Percentiles rank a stretch among this genome's conserved stretches.
These are phyloP conservation scores for Trypanosoma congolense DNA, from an alignment of 208 protist species.

Conservation along the genomic window DNA sequence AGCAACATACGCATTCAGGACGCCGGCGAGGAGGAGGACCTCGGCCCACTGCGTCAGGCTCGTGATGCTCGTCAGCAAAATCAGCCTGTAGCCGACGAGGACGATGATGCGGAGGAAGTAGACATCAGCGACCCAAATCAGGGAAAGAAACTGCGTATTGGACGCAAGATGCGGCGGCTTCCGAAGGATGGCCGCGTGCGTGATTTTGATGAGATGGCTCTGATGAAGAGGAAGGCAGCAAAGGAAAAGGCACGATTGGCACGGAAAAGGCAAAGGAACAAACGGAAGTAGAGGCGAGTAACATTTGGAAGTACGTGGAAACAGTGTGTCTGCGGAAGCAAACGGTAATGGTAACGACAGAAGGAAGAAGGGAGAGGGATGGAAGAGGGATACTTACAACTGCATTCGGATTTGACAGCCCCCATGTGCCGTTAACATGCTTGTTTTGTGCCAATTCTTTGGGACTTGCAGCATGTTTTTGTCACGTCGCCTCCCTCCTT, in stretches of 20 bases:
- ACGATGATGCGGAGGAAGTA: conserved; percentile 41
- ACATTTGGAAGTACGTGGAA: too few species aligned
- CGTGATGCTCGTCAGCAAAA: conserved; percentile 33
- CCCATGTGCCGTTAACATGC: too few species aligned
- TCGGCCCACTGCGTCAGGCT: conserved; percentile 66
- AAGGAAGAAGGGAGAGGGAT: too few species aligned
- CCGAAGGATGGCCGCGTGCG: conserved; percentile 85
- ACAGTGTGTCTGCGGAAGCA: too few species aligned
- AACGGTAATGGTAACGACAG: too few species aligned
- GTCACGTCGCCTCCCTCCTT: too few species aligned
- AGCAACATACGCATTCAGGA: conserved; percentile 91
- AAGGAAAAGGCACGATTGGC: conserved; percentile 75
- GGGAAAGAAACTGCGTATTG: conserved; percentile 87
- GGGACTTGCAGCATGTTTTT: too few species aligned
- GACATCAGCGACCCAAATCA: conserved; percentile 89
- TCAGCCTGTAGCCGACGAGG: conserved; percentile 1
- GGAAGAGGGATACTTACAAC: too few species aligned
- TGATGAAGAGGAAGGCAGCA: conserved; percentile 69
- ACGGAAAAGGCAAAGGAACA: conserved; percentile 41
- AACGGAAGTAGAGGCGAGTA: too few species aligned
- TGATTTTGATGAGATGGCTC: conserved; percentile 81
- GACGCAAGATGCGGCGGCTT: conserved; percentile 75
- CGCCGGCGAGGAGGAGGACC: conserved; percentile 87
- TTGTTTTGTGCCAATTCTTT: too few species aligned
- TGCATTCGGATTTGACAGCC: too few species aligned